These are phyloP conservation scores for Furcasterigmium furcatum DNA, from an alignment of 2,329 filamentous ascomycete species.

Conservation along the genomic window DNA sequence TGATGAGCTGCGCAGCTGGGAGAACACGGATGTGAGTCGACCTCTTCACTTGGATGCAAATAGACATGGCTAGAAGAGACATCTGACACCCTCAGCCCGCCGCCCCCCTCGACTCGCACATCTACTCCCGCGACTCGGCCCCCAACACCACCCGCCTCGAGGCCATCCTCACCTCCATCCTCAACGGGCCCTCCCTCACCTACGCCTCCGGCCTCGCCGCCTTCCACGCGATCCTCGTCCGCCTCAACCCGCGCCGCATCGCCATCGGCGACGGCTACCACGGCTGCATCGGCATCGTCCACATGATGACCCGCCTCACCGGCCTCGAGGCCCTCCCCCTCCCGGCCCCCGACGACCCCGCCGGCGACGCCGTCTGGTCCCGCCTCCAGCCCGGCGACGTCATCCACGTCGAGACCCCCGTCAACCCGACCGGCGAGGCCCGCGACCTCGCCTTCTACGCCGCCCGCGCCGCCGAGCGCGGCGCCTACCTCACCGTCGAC, in stretches of 20 bases:
- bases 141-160: conserved; percentile 86
- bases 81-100: conserved; percentile 34
- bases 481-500: conserved; percentile 80
- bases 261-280: conserved; percentile 87
- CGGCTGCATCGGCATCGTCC: conserved; percentile 84
- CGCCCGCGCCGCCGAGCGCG: conserved; percentile 64
- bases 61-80: no score
- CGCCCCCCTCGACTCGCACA: conserved; percentile 57
- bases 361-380: conserved; percentile 30
- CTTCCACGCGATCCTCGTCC: conserved; percentile 84
- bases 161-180: conserved; percentile 70
- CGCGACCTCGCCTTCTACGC: conserved; percentile 71
- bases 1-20: conserved; percentile 51
- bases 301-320: conserved; percentile 70
- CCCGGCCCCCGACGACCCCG: conserved; percentile 62
- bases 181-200: conserved; percentile 67
- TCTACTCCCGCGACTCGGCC: conserved; percentile 79
- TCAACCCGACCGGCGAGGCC: conserved; percentile 87
- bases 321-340: conserved; percentile 71
- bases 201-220: conserved; percentile 85
- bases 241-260: conserved; percentile 77
- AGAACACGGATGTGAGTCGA: conserved; percentile 52
- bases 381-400: conserved; percentile 75
- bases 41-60: not conserved
- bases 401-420: conserved; percentile 86